These are phyloP conservation scores for Quambalaria eucalypti DNA, from an alignment of 1,284 basidiomycete species.

Conservation along the genomic window DNA sequence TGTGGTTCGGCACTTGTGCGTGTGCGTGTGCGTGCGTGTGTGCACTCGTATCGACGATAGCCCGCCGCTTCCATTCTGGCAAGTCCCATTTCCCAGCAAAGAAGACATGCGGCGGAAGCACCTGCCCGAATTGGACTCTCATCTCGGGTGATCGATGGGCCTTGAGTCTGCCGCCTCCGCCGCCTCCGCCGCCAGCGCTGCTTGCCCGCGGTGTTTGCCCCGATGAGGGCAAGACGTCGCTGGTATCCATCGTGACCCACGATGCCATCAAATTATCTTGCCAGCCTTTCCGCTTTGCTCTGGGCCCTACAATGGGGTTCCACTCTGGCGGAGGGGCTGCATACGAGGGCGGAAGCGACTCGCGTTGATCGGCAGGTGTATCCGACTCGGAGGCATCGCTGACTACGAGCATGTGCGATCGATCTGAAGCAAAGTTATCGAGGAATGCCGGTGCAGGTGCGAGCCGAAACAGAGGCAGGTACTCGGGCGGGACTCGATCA, in stretches of 20 bases:
- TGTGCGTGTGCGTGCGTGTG: too few relatives aligned
- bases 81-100: neutral
- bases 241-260: constrained; percentile 6
- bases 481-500: neutral
- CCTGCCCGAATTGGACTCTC: neutral
- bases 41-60: too few relatives aligned
- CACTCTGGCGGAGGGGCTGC: neutral
- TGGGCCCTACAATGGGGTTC: neutral
- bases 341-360: neutral
- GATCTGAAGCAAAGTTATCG: constrained; percentile 22
- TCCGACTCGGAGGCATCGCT: neutral
- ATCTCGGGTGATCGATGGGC: neutral
- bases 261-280: constrained; percentile 1
- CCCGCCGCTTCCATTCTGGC: neutral
- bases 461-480: constrained; percentile 14
- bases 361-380: neutral
- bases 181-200: neutral
- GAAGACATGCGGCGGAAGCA: neutral
- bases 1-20: too few relatives aligned
- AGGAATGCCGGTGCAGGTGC: constrained; percentile 10
- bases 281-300: neutral
- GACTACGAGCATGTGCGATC: constrained; percentile 21
- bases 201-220: neutral
- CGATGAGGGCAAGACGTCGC: neutral
- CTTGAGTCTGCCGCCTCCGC: neutral